Evolutionary conservation across 495 filamentous ascomycete species (phyloP).

Genomic region (Aspergillus affinis): DNA sequence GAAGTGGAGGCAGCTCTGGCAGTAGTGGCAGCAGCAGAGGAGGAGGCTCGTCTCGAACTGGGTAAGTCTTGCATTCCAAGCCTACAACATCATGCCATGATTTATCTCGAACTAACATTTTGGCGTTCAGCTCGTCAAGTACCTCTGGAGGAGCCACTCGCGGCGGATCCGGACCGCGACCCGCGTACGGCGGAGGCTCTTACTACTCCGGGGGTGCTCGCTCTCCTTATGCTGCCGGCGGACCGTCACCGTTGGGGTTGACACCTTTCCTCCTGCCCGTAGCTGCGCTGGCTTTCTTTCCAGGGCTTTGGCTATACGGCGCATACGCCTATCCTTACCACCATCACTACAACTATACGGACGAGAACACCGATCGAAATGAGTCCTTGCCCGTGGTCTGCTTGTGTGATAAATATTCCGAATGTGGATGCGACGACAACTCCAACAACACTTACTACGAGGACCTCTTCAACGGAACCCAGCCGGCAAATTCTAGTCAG

Average conservation of each 20-base stretch:
- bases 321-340: constrained; percentile 66
- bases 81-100: background rate
- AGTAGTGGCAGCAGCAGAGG: constrained; percentile 22
- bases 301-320: constrained; percentile 57
- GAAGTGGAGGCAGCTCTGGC: constrained; percentile 26
- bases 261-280: constrained; percentile 57
- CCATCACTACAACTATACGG: constrained; percentile 57
- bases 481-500: constrained; percentile 62
- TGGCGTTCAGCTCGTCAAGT: constrained; percentile 23
- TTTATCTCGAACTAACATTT: background rate
- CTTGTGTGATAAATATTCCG: constrained; percentile 65
- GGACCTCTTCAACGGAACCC: constrained; percentile 64
- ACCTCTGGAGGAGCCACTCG: constrained; percentile 65
- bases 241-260: constrained; percentile 54
- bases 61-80: constrained; percentile 5
- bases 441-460: constrained; percentile 56
- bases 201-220: constrained; percentile 80
- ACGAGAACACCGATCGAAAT: constrained; percentile 49
- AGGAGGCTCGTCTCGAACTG: constrained; percentile 23
- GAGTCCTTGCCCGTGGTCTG: constrained; percentile 72
- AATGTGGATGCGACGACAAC: constrained; percentile 85
- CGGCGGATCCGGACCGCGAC: constrained; percentile 61
- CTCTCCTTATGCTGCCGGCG: constrained; percentile 67
- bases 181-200: constrained; percentile 61
- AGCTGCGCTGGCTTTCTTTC: constrained; percentile 57